These are phyloP conservation scores for Wickerhamomyces kurtzmanii DNA, from an alignment of 805 yeast genomes.

Conservation along the genomic window DNA sequence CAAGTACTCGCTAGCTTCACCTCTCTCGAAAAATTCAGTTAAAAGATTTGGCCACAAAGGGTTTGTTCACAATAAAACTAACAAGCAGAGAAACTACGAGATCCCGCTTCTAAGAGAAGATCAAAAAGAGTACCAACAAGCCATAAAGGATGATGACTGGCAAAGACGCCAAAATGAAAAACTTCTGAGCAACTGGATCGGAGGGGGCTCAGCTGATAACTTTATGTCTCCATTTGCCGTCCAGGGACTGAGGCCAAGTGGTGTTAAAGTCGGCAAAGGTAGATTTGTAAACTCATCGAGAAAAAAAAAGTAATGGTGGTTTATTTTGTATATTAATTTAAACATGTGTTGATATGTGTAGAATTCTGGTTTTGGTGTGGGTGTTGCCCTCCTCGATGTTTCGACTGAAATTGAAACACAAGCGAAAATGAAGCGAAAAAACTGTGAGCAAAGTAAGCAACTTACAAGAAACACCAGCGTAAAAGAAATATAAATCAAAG, in stretches of 20 bases:
- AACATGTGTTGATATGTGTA: too few relatives aligned
- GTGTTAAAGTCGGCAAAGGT: constrained; percentile 80
- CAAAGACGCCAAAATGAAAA: constrained; percentile 80
- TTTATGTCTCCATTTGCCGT: constrained; percentile 81
- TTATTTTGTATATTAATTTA: too few relatives aligned
- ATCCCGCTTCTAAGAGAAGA: constrained; percentile 75
- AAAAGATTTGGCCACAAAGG: constrained; percentile 74
- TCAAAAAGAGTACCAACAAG: constrained; percentile 87
- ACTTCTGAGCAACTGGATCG: constrained; percentile 78
- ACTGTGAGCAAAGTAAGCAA: too few relatives aligned
- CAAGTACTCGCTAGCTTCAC: constrained; percentile 74
- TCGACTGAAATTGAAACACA: too few relatives aligned
- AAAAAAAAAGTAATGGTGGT: constrained; percentile 17
- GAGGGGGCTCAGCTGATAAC: constrained; percentile 88
- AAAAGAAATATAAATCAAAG: too few relatives aligned
- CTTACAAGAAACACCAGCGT: too few relatives aligned
- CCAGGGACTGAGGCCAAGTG: constrained; percentile 50
- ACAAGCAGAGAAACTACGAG: constrained; percentile 34
- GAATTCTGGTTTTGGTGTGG: too few relatives aligned
- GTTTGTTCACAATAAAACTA: constrained; percentile 60
- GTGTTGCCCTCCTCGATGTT: too few relatives aligned
- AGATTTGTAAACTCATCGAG: constrained; percentile 66
- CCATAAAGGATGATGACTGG: constrained; percentile 84
- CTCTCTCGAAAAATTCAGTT: constrained; percentile 66
- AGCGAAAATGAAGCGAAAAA: too few relatives aligned